Base-by-base conservation (phyloP, 2,329 filamentous ascomycete species). In the Sphaerulina musiva region DNA sequence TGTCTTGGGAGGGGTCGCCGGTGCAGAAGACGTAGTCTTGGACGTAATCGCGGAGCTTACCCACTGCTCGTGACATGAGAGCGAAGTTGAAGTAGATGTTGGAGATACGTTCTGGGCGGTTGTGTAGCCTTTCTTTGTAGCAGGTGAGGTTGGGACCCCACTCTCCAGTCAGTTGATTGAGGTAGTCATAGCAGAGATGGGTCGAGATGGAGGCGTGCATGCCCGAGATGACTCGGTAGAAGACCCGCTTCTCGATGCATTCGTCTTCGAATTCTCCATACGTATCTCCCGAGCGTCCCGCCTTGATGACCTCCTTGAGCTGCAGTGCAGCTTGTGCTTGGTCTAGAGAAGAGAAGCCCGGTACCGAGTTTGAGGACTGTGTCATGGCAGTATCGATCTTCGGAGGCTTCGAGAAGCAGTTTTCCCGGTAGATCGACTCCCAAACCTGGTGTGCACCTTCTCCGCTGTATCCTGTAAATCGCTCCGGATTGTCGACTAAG, bases 61-160 rank as follows among this genome's bases (percentile, higher is more conserved):
- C 87, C 40, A 97, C 81, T 10, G 93, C 93, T 47, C 93, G 87
- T 26, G 92, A 86, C 40, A 98, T 79, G n/a, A 98, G 80, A 0
- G 93, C 93, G 68, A 95, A 98, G 80, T 98, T 97, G 77, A 98
- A 98, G 76, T 98, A 98, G 47, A 98, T 79, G 72, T 98, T 98
- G 62, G 91, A 93, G 67, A 98, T 87, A 57, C 92, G 87, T 63
- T 98, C 93, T 0, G 92, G 89, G 69, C 87, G 83, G 20, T 79
- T 77, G 71, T 95, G 88, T 12, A 98, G 80, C n/a, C 93, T 84
- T 34, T 84, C 76, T 68, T 87, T 83, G 78, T 95, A 98, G 77
- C 93, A 98, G 59, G 84, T 77, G 51, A 95, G 71, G 66, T 98
- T 98, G 23, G 90, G 91, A 47, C 85, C 83, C 93, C 93, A 98